Evolutionary conservation across 2,329 filamentous ascomycete species (phyloP), one percentile per base, ranked within the genome.

Genomic region (Cordyceps sp.): DNA sequence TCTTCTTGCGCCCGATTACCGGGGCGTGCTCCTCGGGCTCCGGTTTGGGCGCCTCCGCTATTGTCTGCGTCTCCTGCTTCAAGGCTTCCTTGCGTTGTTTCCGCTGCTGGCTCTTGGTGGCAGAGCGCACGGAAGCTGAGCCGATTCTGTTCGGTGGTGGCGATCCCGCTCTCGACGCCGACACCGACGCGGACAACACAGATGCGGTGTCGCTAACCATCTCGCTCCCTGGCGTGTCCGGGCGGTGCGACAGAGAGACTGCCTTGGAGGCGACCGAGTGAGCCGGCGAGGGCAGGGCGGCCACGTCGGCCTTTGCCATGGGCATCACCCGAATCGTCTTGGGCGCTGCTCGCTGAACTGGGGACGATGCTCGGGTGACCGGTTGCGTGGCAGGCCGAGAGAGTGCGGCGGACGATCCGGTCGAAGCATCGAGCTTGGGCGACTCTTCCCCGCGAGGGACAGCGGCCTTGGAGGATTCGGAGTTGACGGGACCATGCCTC

Each of bases 1-100:
- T 90, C 62, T 84, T 88, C 62, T 85, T 85, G 32, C 82, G 71
- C 22, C 79, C 79, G 30, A 84, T 51, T 26, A 92, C 78, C 0
- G 83, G 82, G 7, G 73, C 82, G 41, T 71, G 67, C 40, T 72
- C 66, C 32, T 69, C 61, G 10, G 62, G 52, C 36, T 76, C 73
- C 12, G 56, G 45, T 30, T 63, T 61, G 39, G 67, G 45, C 1
- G 56, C 43, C 38, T 71, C 68, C 4, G 54, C 57, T 37, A 74
- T 64, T 22, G 63, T 50, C 14, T 62, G 64, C 3, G 64, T 66
- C 34, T 79, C 74, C 44, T 75, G 72, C 45, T 74, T 78, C 36
- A 71, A 59, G 14, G 66, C 68, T 39, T 78, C 75, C 48, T 75
- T 77, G 39, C 76, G 71, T 45, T 81, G 72, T 52, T 86, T 88